These are phyloP conservation scores for Fraxinus latifolia DNA, from an alignment of 305 asterid species.

Conservation along the genomic window DNA sequence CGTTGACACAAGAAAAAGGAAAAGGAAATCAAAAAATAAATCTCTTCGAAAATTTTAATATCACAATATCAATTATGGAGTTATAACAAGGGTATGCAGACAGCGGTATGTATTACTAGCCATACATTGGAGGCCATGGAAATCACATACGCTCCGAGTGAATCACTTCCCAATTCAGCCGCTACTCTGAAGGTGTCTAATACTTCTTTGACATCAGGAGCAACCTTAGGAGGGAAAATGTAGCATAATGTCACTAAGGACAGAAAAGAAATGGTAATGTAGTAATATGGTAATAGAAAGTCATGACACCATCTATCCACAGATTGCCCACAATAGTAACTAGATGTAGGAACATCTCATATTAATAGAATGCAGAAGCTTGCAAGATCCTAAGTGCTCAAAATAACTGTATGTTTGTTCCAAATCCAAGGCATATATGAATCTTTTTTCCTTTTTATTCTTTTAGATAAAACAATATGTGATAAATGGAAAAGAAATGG, in stretches of 20 bases:
- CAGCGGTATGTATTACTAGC: neutral
- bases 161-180: slow-evolving; percentile 89
- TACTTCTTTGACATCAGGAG: slow-evolving; percentile 84
- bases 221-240: slow-evolving; percentile 45
- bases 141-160: slow-evolving; percentile 95
- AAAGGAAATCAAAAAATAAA: slow-evolving; percentile 3
- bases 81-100: slow-evolving; percentile 3
- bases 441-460: neutral
- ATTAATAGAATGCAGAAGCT: neutral
- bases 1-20: slow-evolving; percentile 8
- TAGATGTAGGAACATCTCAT: neutral
- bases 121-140: slow-evolving; percentile 96
- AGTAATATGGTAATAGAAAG: neutral
- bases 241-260: neutral
- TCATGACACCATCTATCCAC: neutral
- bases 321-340: neutral
- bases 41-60: neutral
- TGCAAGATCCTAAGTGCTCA: neutral
- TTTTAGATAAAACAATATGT: neutral
- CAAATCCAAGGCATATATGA: neutral
- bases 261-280: neutral
- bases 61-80: neutral
- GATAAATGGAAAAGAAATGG: neutral
- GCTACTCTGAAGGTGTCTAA: slow-evolving; percentile 92
- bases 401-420: neutral